phyloP scores from a whole-genome alignment of 2,329 filamentous ascomycete genomes.

The Monilinia laxa region DNA sequence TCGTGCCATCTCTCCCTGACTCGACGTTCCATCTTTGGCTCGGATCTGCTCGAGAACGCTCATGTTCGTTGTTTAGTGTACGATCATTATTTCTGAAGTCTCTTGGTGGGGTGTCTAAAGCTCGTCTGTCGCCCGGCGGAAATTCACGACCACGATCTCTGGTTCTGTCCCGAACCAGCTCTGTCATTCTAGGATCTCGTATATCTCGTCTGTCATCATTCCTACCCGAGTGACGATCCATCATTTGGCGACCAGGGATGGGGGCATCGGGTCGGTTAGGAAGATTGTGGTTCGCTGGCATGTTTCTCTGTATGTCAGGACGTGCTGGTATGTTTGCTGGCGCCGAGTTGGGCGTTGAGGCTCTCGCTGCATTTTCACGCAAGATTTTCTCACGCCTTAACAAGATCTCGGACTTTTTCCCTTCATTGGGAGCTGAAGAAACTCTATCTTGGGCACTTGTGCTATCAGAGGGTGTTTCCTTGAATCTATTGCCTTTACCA shows the following conservation, averaged over 20 bases:
- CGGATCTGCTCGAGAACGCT: constrained; percentile 36
- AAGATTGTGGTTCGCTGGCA: constrained; percentile 31
- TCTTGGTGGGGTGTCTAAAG: constrained; percentile 31
- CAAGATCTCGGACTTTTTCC: constrained; percentile 36
- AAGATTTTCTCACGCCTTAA: constrained; percentile 36
- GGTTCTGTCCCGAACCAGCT: constrained; percentile 34
- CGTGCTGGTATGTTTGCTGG: constrained; percentile 31
- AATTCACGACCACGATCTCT: constrained; percentile 39
- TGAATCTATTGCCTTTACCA: constrained; percentile 13
- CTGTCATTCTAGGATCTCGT: constrained; percentile 31
- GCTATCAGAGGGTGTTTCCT: constrained; percentile 20
- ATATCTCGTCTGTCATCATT: constrained; percentile 39
- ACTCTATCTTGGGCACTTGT: constrained; percentile 31
- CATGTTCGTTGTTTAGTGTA: constrained; percentile 30
- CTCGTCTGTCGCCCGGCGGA: constrained; percentile 35
- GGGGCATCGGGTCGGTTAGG: constrained; percentile 40
- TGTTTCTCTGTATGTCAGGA: constrained; percentile 31
- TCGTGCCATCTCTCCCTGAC: constrained; percentile 35
- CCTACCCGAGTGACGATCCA: constrained; percentile 37
- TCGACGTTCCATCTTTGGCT: constrained; percentile 38
- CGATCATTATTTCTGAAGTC: constrained; percentile 37
- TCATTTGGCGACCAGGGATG: constrained; percentile 35
- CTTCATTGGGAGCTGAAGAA: constrained; percentile 26
- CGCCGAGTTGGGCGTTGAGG: constrained; percentile 26
- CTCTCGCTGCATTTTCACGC: constrained; percentile 36